phyloP scores from a whole-genome alignment of 768 basidiomycete species.

The Hericium coralloides region DNA sequence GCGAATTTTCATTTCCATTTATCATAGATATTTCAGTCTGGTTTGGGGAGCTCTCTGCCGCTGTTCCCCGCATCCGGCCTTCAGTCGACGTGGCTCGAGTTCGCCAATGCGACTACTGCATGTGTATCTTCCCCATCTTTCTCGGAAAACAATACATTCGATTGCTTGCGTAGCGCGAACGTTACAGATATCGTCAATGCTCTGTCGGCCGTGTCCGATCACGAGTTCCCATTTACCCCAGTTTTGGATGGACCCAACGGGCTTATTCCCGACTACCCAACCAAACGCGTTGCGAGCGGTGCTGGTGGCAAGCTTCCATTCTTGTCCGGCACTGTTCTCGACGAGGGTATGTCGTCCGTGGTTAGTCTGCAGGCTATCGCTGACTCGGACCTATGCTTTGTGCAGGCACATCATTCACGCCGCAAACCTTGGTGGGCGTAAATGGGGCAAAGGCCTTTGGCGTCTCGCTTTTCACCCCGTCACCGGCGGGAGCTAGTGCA shows the following conservation, averaged over 20 bases:
- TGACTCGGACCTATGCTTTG: background rate
- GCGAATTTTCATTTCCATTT: no score
- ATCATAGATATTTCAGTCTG: conserved; percentile 35
- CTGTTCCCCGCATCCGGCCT: conserved; percentile 24
- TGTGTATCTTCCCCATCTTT: conserved; percentile 21
- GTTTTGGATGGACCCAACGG: conserved; percentile 34
- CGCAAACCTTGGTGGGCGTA: conserved; percentile 10
- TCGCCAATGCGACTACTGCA: conserved; percentile 27
- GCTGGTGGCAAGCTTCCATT: conserved; percentile 33
- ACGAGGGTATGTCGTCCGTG: conserved; percentile 30
- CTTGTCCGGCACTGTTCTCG: conserved; percentile 35
- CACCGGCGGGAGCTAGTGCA: conserved; percentile 3
- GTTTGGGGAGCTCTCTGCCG: conserved; percentile 23
- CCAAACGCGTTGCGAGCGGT: conserved; percentile 22
- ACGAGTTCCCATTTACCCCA: conserved; percentile 27
- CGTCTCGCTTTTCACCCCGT: conserved; percentile 8
- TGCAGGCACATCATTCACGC: conserved; percentile 29
- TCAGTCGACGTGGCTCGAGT: conserved; percentile 29
- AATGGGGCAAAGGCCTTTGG: conserved; percentile 1
- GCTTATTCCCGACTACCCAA: conserved; percentile 31
- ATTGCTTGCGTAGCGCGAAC: conserved; percentile 20
- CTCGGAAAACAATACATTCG: conserved; percentile 24
- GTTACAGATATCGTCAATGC: conserved; percentile 10
- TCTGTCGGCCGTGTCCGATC: conserved; percentile 18
- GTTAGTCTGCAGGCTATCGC: background rate